Evolutionary conservation across 305 asterid genomes (phyloP).

Genomic region (Nicotiana rustica): DNA sequence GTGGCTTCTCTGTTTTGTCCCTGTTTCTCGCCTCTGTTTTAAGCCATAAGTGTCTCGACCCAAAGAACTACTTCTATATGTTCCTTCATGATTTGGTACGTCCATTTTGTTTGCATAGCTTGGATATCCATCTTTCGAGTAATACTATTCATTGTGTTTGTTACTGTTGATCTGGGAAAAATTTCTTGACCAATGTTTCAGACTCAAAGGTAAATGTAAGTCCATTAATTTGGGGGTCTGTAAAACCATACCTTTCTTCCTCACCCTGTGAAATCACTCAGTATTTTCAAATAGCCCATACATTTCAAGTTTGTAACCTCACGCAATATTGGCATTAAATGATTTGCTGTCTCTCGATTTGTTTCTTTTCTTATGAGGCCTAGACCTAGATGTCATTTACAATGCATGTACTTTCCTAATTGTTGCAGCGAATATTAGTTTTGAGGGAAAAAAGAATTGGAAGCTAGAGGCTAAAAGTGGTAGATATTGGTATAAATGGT

Average conservation of each 20-base stretch:
- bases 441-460: neutral
- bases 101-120: neutral
- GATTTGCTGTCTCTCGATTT: neutral
- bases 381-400: neutral
- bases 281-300: too few species aligned
- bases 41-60: slow-evolving; percentile 39
- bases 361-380: neutral
- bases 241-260: neutral
- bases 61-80: slow-evolving; percentile 48
- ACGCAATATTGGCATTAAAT: neutral
- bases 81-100: slow-evolving; percentile 71
- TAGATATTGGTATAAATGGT: neutral
- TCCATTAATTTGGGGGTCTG: neutral
- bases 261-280: too few species aligned
- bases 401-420: neutral
- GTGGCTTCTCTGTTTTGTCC: slow-evolving; percentile 49
- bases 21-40: slow-evolving; percentile 40
- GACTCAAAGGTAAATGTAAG: neutral
- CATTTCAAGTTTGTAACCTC: neutral
- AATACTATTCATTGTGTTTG: neutral
- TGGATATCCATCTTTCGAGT: neutral
- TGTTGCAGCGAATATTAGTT: neutral
- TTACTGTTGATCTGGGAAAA: neutral
- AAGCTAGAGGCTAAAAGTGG: neutral
- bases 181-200: neutral